Base-by-base conservation (phyloP, 148 eudicot species). In the Oxyria digyna region DNA sequence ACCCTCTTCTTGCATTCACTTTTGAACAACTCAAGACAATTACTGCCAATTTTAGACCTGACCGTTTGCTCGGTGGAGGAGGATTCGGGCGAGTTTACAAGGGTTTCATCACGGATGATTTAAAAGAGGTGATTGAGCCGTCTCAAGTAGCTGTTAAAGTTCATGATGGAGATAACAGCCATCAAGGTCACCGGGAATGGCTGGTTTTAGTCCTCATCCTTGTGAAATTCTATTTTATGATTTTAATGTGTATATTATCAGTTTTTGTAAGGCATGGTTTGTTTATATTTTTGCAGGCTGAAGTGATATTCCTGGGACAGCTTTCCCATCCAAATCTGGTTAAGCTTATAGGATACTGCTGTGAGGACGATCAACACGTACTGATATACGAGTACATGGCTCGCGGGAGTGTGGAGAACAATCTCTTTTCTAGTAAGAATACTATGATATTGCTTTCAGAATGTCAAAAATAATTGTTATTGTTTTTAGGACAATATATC, bases 161-260 rank as follows among this genome's bases (percentile, higher is more conserved):
- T 74, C 96, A 91, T 49, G 92, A 89, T 74, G 96, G 96, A 0
- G 87, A 79, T 7, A 88, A 88, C 64, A 91, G 92, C 68, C 73
- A 75, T 78, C 96, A 91, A 77, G 92, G 96, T 72, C 96, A 91
- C 48, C 79, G 96, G 72, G 96, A 91, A 77, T 91, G 97, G 96
- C 88, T 88, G 90, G 97, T 91, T 79, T 57, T 0, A 48, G 20
- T 66, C 42, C 24, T 7, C 13, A 6, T n/a, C 17, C 15, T 64
- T 24, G 8, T 3, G 24, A 8, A 7, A 3, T 45, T 67, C 40
- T 41, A 7, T 13, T 18, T 29, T 33, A 42, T 26, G 21, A 57
- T 72, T 9, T 38, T 24, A n/a, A 40, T 17, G 6, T 49, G 18
- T 8, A 3, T 17, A 17, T 45, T 45, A 3, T 45, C 1, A n/a